Evolutionary conservation across 345 rosid genomes (phyloP).

Genomic region (Rhizophora apiculata): DNA sequence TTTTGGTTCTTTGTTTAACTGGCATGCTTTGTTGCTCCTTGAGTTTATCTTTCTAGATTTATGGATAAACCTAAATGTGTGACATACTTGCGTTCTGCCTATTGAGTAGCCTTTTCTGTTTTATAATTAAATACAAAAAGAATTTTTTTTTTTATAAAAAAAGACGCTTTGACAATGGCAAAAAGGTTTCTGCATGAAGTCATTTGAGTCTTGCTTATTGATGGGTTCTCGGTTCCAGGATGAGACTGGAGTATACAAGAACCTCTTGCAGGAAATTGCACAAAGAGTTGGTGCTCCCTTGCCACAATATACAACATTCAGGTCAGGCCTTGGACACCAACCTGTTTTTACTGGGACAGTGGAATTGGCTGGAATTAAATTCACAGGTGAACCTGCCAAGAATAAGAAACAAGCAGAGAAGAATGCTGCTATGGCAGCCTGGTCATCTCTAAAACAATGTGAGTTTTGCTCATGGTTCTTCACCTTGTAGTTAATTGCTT

Average conservation of each 20-base stretch:
- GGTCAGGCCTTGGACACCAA: conserved; percentile 95
- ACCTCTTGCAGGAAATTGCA: conserved; percentile 91
- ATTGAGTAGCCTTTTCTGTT: neutral
- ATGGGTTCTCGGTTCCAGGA: conserved; percentile 47
- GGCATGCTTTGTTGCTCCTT: too few species aligned
- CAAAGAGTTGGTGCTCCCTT: conserved; percentile 94
- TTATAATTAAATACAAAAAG: neutral
- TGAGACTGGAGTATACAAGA: conserved; percentile 99
- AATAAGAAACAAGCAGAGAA: conserved; percentile 98
- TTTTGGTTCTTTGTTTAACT: neutral
- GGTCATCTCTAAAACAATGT: conserved; percentile 93
- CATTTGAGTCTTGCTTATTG: neutral
- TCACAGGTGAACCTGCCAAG: conserved; percentile 93
- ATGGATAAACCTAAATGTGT: neutral
- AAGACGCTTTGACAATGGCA: too few species aligned
- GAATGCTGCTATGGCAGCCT: conserved; percentile 98
- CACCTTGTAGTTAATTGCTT: neutral
- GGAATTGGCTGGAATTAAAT: conserved; percentile 83
- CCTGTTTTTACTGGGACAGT: conserved; percentile 98
- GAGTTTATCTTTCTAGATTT: too few species aligned
- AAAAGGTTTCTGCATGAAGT: too few species aligned
- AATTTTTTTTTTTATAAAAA: too few species aligned
- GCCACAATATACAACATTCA: conserved; percentile 80
- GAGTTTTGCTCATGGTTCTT: conserved; percentile 26
- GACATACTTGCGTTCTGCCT: neutral